phyloP scores from a whole-genome alignment of 2,329 filamentous ascomycete species.

The Hansfordia pulvinata region DNA sequence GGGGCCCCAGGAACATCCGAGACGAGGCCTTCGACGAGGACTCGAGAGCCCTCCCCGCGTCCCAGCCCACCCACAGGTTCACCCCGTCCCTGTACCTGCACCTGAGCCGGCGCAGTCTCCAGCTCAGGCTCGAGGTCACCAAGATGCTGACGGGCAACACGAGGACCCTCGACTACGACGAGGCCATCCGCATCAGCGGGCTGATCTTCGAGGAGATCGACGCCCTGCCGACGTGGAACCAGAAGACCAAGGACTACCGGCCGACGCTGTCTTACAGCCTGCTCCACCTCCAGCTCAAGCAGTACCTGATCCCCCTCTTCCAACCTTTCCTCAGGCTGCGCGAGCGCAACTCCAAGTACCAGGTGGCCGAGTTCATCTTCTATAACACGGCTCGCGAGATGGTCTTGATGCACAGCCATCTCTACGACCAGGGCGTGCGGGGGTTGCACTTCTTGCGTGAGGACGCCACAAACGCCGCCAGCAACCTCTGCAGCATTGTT shows the following conservation, averaged over 20 bases:
- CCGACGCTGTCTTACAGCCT: slow-evolving; percentile 3
- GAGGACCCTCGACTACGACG: slow-evolving; percentile 7
- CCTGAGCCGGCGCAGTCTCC: slow-evolving; percentile 7
- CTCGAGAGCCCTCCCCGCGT: slow-evolving; percentile 5
- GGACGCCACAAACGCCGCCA: no score
- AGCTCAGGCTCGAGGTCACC: slow-evolving; percentile 2
- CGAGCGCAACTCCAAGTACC: slow-evolving; percentile 7
- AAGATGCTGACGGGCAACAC: no score
- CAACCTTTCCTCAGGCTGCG: slow-evolving; percentile 8
- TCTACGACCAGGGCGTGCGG: no score
- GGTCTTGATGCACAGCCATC: no score
- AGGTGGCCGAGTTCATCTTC: slow-evolving; percentile 9
- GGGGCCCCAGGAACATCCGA: slow-evolving; percentile 10
- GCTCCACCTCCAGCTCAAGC: slow-evolving; percentile 10
- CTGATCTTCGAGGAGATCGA: slow-evolving; percentile 9
- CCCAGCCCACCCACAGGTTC: slow-evolving; percentile 5
- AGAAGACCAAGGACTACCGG: neutral
- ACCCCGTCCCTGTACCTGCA: slow-evolving; percentile 11
- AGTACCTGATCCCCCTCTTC: slow-evolving; percentile 11
- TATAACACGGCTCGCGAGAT: slow-evolving; percentile 10
- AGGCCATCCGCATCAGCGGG: slow-evolving; percentile 11
- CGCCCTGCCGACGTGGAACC: slow-evolving; percentile 7
- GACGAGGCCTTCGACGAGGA: slow-evolving; percentile 9
- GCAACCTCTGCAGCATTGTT: no score
- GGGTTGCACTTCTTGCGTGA: no score